phyloP scores from a whole-genome alignment of 306 rosid species.

The Trifolium dubium region DNA sequence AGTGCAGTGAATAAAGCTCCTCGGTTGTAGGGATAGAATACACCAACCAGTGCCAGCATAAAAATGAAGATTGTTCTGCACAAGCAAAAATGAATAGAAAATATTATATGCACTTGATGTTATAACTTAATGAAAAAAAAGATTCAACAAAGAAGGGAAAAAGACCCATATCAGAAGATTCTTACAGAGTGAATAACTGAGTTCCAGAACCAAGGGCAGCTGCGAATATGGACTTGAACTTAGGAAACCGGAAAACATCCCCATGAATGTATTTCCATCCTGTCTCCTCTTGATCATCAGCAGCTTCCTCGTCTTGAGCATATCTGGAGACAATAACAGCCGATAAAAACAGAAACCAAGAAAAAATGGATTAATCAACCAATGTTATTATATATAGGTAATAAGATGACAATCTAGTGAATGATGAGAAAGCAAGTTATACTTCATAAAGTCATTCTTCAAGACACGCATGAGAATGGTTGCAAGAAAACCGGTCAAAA shows the following conservation, averaged over 20 bases:
- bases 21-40: slow-evolving; percentile 94
- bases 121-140: neutral
- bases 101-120: slow-evolving; percentile 22
- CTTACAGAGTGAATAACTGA: slow-evolving; percentile 93
- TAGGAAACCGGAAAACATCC: slow-evolving; percentile 93
- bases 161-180: slow-evolving; percentile 30
- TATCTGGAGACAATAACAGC: slow-evolving; percentile 54
- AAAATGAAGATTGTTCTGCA: slow-evolving; percentile 92
- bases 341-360: slow-evolving; percentile 30
- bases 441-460: slow-evolving; percentile 99
- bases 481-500: slow-evolving; percentile 94
- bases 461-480: slow-evolving; percentile 98
- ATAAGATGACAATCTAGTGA: slow-evolving; percentile 20
- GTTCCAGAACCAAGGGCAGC: slow-evolving; percentile 97
- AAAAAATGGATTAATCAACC: neutral
- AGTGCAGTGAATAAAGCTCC: slow-evolving; percentile 95
- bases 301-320: slow-evolving; percentile 98
- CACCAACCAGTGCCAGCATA: slow-evolving; percentile 92
- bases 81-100: slow-evolving; percentile 38
- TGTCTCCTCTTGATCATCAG: slow-evolving; percentile 97
- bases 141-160: slow-evolving; percentile 1
- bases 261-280: slow-evolving; percentile 99
- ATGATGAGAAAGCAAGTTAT: slow-evolving; percentile 44
- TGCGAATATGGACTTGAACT: slow-evolving; percentile 81
- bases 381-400: neutral